These are phyloP conservation scores for Mixia osmundae DNA, from an alignment of 1,284 basidiomycete species.

Conservation along the genomic window DNA sequence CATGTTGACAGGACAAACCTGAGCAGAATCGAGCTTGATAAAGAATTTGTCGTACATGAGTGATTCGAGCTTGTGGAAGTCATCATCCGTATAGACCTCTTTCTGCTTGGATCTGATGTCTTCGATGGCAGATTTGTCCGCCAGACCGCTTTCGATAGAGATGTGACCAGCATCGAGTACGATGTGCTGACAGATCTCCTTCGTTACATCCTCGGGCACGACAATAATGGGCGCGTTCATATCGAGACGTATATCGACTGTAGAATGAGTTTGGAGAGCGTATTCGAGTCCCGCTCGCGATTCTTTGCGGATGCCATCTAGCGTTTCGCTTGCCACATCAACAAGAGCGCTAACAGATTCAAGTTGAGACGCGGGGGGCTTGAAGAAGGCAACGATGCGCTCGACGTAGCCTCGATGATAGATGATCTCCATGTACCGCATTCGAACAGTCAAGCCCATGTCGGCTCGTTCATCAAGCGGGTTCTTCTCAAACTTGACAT, in stretches of 20 bases:
- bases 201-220: slow-evolving; percentile 63
- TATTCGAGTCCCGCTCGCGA: slow-evolving; percentile 86
- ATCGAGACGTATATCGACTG: slow-evolving; percentile 83
- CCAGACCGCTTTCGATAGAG: slow-evolving; percentile 70
- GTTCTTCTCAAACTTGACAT: slow-evolving; percentile 73
- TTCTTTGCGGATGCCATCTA: slow-evolving; percentile 85
- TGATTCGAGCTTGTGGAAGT: slow-evolving; percentile 67
- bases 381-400: slow-evolving; percentile 76
- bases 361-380: slow-evolving; percentile 78
- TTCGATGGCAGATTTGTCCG: slow-evolving; percentile 55
- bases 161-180: slow-evolving; percentile 96
- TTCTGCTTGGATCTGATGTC: slow-evolving; percentile 67
- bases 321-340: slow-evolving; percentile 73
- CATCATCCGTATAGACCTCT: slow-evolving; percentile 65
- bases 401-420: slow-evolving; percentile 91
- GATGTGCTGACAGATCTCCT: slow-evolving; percentile 55
- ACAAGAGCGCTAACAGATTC: slow-evolving; percentile 54
- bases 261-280: slow-evolving; percentile 81
- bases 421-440: slow-evolving; percentile 95
- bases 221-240: slow-evolving; percentile 86
- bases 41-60: slow-evolving; percentile 91
- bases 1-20: slow-evolving; percentile 31
- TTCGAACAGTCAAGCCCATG: slow-evolving; percentile 63
- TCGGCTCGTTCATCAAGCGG: slow-evolving; percentile 85
- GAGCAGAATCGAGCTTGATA: slow-evolving; percentile 65